Percentiles rank a stretch among this genome's conserved stretches.
phyloP scores from a whole-genome alignment of 371 early-diverging fungal species.

The Syncephalastrum monosporum region DNA sequence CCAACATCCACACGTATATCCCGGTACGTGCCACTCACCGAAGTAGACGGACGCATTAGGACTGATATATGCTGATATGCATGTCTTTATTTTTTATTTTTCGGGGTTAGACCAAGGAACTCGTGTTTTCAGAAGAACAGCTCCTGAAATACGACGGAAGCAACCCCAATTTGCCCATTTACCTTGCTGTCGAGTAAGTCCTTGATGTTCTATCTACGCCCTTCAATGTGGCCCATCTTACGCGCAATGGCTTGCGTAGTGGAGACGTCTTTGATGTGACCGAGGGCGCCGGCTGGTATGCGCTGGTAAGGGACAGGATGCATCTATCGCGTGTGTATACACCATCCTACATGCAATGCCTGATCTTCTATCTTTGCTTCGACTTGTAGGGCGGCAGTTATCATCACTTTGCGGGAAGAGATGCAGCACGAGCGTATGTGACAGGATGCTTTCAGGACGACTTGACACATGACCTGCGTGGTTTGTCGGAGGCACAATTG shows the following conservation, averaged over 20 bases:
- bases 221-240: not conserved
- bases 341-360: not conserved
- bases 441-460: slow-evolving; percentile 94
- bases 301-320: slow-evolving; percentile 39
- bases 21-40: slow-evolving; percentile 47
- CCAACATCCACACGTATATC: slow-evolving; percentile 71
- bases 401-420: slow-evolving; percentile 88
- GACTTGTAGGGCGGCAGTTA: slow-evolving; percentile 71
- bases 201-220: slow-evolving; percentile 8
- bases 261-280: slow-evolving; percentile 92
- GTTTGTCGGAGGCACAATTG: slow-evolving; percentile 69
- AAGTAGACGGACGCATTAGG: not conserved
- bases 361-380: not conserved
- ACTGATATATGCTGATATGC: not conserved
- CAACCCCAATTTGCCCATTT: slow-evolving; percentile 75
- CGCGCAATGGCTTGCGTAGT: slow-evolving; percentile 18
- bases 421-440: slow-evolving; percentile 91
- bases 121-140: slow-evolving; percentile 73
- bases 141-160: slow-evolving; percentile 80
- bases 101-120: slow-evolving; percentile 41
- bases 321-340: no score
- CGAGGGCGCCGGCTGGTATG: slow-evolving; percentile 71
- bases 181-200: slow-evolving; percentile 82
- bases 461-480: slow-evolving; percentile 91
- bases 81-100: no score